Conservation (phyloP, 2,329 filamentous ascomycete species). For the Xylariales sp. region DNA sequence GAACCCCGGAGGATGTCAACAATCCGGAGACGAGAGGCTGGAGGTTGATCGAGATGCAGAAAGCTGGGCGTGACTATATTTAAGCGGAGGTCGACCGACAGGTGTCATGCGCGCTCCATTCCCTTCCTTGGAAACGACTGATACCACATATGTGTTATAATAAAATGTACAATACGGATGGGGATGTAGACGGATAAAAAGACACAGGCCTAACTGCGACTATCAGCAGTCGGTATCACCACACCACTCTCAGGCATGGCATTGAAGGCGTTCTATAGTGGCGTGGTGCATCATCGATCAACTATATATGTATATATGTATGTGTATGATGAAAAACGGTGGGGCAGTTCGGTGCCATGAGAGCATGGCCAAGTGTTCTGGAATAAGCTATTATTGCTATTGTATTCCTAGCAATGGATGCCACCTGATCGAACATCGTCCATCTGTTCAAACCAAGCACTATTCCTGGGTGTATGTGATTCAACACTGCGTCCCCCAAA, state of each 20-base stretch:
- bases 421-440: too few species aligned
- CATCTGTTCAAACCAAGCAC: too few species aligned
- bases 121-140: conserved; percentile 1
- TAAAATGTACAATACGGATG: conserved; percentile 25
- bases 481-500: conserved; percentile 55
- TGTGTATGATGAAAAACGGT: too few species aligned
- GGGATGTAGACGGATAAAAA: conserved; percentile 12
- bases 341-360: too few species aligned
- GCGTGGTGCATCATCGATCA: conserved; percentile 11
- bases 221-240: background rate
- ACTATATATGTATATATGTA: background rate
- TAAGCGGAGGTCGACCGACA: too few species aligned
- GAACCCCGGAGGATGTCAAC: conserved; percentile 90
- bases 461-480: too few species aligned
- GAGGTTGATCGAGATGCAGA: conserved; percentile 97
- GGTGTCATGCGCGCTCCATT: conserved; percentile 12
- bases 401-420: too few species aligned
- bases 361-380: too few species aligned
- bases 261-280: conserved; percentile 18
- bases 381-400: too few species aligned
- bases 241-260: conserved; percentile 26
- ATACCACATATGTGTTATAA: conserved; percentile 19
- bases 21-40: conserved; percentile 96
- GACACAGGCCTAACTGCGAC: background rate
- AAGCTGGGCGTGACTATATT: conserved; percentile 86